These are phyloP conservation scores for Cladosporium sphaerospermum DNA, from an alignment of 2,329 filamentous ascomycete species.

Conservation along the genomic window DNA sequence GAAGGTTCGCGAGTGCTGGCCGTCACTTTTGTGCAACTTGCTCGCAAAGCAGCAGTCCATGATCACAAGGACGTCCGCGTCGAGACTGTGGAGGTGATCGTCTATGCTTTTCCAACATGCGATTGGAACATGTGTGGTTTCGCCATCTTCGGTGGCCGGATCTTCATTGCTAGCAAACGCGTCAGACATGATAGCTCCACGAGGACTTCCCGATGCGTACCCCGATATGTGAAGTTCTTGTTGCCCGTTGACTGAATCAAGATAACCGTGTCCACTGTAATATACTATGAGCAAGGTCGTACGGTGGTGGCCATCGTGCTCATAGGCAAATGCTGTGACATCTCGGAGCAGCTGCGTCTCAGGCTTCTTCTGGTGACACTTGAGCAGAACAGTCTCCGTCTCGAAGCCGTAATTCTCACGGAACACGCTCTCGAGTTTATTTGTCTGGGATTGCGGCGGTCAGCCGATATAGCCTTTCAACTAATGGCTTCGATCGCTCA, in stretches of 20 bases:
- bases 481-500: conserved; percentile 12
- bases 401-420: background rate
- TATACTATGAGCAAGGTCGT: conserved; percentile 27
- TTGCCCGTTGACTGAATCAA: background rate
- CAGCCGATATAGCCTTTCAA: background rate
- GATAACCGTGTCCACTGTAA: conserved; percentile 33
- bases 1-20: background rate
- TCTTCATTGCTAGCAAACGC: background rate
- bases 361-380: conserved; percentile 28
- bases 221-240: background rate
- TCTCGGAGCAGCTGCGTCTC: conserved; percentile 30
- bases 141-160: background rate
- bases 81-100: conserved; percentile 25
- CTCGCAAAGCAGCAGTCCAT: conserved; percentile 35
- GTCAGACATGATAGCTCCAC: background rate
- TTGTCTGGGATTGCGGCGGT: background rate
- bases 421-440: background rate
- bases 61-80: conserved; percentile 33
- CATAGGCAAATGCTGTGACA: conserved; percentile 26
- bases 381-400: conserved; percentile 18
- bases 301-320: conserved; percentile 15
- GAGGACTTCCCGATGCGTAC: background rate
- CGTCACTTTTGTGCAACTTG: conserved; percentile 26
- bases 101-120: conserved; percentile 30
- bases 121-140: conserved; percentile 6